Percentiles rank a stretch among this genome's conserved stretches.
Conservation (phyloP, 2,329 filamentous ascomycete species). For the Colletotrichum orbiculare region DNA sequence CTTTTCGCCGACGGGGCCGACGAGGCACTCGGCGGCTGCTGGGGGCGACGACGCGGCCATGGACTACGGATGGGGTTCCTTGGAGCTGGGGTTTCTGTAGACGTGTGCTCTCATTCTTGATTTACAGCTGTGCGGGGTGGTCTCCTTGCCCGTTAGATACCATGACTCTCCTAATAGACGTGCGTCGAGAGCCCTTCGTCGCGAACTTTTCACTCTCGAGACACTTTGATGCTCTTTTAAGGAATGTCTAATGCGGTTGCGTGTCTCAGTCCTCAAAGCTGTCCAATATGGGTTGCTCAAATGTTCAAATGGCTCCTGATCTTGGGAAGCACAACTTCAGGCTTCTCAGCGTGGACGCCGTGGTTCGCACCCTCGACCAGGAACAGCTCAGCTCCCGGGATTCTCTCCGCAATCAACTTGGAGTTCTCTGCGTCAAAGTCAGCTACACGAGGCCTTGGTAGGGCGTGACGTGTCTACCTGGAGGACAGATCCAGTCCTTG, state of each 20-base stretch:
- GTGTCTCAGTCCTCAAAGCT: no score
- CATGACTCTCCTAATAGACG: background rate
- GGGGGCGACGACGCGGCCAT: constrained; percentile 26
- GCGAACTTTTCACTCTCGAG: background rate
- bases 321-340: constrained; percentile 42
- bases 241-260: no score
- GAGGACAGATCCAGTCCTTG: constrained; percentile 54
- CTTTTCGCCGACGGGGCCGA: constrained; percentile 33
- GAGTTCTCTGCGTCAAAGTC: constrained; percentile 43
- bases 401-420: constrained; percentile 42
- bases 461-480: constrained; percentile 37
- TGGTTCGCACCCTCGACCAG: constrained; percentile 48
- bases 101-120: background rate
- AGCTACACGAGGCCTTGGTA: background rate
- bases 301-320: constrained; percentile 38
- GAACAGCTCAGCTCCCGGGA: constrained; percentile 44
- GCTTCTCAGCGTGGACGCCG: constrained; percentile 50
- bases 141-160: background rate
- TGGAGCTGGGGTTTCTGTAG: constrained; percentile 36
- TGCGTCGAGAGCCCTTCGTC: background rate
- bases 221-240: no score
- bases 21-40: constrained; percentile 22
- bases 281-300: background rate
- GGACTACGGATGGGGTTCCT: constrained; percentile 33
- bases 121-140: background rate